phyloP scores from a whole-genome alignment of 2,329 filamentous ascomycete species.

The Alternaria solani region DNA sequence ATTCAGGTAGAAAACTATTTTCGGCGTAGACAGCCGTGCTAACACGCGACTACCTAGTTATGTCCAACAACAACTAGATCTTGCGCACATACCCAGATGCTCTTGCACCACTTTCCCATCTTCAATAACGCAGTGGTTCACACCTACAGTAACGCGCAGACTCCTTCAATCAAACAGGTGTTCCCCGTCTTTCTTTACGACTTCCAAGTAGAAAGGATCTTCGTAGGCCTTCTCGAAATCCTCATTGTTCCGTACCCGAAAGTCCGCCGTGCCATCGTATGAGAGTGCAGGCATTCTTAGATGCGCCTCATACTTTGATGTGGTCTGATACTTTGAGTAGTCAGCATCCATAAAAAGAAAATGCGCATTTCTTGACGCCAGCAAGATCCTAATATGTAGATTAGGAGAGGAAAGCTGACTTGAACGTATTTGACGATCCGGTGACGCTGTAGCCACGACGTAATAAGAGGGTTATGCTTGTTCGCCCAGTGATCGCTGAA shows the following conservation, averaged over 20 bases:
- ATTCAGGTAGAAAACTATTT: neutral
- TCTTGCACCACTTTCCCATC: slow-evolving; percentile 1
- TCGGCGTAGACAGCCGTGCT: neutral
- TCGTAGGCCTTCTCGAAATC: slow-evolving; percentile 36
- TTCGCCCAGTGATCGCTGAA: slow-evolving; percentile 36
- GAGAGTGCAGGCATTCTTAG: slow-evolving; percentile 23
- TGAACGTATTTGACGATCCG: slow-evolving; percentile 37
- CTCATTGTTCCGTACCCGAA: slow-evolving; percentile 34
- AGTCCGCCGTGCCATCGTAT: slow-evolving; percentile 37
- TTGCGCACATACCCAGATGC: neutral
- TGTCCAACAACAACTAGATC: too few relatives aligned
- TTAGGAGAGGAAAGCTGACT: slow-evolving; percentile 12
- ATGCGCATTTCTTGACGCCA: neutral
- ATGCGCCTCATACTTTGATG: slow-evolving; percentile 24
- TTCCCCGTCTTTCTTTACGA: slow-evolving; percentile 34
- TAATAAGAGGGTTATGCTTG: slow-evolving; percentile 33
- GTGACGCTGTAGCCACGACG: slow-evolving; percentile 30
- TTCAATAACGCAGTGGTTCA: neutral
- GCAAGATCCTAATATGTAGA: neutral
- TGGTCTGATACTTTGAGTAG: slow-evolving; percentile 30
- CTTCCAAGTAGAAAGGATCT: slow-evolving; percentile 30
- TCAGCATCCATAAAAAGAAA: neutral
- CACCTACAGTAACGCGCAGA: neutral
- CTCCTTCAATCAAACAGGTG: slow-evolving; percentile 28
- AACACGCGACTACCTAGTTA: too few relatives aligned